These are phyloP conservation scores for Elongisporangium undulatum DNA, from an alignment of 352 stramenopile genomes.

Conservation along the genomic window DNA sequence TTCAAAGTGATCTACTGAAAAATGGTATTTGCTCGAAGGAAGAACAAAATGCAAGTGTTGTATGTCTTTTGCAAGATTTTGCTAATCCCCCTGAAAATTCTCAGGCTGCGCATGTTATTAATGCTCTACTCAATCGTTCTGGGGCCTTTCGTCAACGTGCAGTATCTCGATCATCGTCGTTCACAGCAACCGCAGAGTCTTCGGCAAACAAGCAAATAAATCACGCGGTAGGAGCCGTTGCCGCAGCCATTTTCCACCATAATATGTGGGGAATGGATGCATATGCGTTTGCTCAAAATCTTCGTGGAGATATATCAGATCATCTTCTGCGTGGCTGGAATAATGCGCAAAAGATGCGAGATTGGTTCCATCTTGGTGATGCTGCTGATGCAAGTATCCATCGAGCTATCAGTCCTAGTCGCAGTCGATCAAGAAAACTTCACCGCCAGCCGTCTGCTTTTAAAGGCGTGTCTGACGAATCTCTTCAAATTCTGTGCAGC, in stretches of 20 bases:
- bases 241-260: constrained; percentile 80
- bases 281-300: constrained; percentile 54
- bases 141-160: constrained; percentile 9
- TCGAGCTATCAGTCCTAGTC: constrained; percentile 19
- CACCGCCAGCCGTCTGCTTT: constrained; percentile 73
- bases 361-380: constrained; percentile 84
- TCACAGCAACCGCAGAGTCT: constrained; percentile 30
- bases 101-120: constrained; percentile 35
- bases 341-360: constrained; percentile 84
- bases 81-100: constrained; percentile 29
- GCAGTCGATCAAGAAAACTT: constrained; percentile 29
- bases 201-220: constrained; percentile 36
- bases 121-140: constrained; percentile 30
- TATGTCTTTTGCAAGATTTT: constrained; percentile 59
- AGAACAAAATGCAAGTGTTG: constrained; percentile 54
- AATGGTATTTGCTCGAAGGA: constrained; percentile 39
- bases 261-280: constrained; percentile 88
- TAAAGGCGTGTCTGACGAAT: constrained; percentile 68
- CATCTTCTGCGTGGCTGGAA: constrained; percentile 72
- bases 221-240: constrained; percentile 56
- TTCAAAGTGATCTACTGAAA: constrained; percentile 70
- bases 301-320: constrained; percentile 56
- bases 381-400: constrained; percentile 53
- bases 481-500: constrained; percentile 55
- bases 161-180: constrained; percentile 25